Percentiles rank a stretch among this genome's conserved stretches.
Conservation (phyloP, 352 stramenopile genomes). For the Globisporangium iwayamae region DNA sequence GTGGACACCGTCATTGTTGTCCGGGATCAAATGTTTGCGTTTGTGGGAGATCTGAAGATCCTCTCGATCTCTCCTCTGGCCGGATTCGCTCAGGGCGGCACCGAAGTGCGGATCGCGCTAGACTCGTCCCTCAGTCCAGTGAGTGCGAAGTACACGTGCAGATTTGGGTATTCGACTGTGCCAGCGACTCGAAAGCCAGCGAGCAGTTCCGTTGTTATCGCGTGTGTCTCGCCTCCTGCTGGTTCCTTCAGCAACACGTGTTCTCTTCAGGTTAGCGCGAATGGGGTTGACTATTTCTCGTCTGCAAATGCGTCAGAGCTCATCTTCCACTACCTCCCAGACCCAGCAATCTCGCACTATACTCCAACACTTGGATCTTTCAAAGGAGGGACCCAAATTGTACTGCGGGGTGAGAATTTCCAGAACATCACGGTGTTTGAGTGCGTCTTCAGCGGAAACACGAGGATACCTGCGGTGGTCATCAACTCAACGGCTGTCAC, state of each 20-base stretch:
- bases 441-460: constrained; percentile 31
- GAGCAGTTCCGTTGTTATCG: constrained; percentile 16
- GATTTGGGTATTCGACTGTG: constrained; percentile 21
- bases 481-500: constrained; percentile 27
- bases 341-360: constrained; percentile 23
- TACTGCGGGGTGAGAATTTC: constrained; percentile 30
- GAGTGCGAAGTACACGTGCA: constrained; percentile 23
- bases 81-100: constrained; percentile 21
- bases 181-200: not conserved
- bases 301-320: constrained; percentile 3
- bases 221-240: constrained; percentile 25
- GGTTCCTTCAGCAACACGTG: constrained; percentile 5
- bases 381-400: constrained; percentile 33
- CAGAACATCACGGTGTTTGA: constrained; percentile 16
- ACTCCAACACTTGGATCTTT: constrained; percentile 26
- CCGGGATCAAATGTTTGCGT: constrained; percentile 17
- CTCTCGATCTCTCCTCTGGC: constrained; percentile 23
- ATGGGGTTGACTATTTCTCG: constrained; percentile 41
- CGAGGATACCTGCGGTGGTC: constrained; percentile 11
- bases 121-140: not conserved
- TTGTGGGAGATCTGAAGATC: constrained; percentile 12
- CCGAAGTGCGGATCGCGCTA: constrained; percentile 21
- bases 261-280: constrained; percentile 30
- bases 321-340: constrained; percentile 23
- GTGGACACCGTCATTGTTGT: constrained; percentile 23